A percentile compares a stretch with the other conserved stretches of the same genome.
phyloP scores from a whole-genome alignment of 164 flowering plant genomes.

The Macadamia tetraphylla region DNA sequence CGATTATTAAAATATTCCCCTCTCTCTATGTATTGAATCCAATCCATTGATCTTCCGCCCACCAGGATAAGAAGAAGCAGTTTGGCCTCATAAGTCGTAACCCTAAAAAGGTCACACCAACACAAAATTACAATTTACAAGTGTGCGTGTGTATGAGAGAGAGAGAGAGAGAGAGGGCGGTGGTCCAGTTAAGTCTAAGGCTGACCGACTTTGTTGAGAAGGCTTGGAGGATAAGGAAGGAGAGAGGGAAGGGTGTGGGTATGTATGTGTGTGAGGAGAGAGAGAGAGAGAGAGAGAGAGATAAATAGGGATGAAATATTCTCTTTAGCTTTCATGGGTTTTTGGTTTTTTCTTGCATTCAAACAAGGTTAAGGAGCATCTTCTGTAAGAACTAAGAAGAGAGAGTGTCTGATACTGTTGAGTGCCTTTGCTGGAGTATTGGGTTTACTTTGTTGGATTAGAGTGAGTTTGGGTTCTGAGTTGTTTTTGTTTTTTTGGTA shows the following conservation, averaged over 20 bases:
- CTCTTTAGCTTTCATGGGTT: constrained; percentile 17
- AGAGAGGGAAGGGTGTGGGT: constrained; percentile 4
- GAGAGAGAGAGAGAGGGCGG: constrained; percentile 14
- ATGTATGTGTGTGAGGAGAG: constrained; percentile 6
- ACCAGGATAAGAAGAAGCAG: neutral
- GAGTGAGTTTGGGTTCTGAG: neutral
- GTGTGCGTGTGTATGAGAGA: neutral
- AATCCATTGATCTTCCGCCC: neutral
- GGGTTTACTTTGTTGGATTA: constrained; percentile 2
- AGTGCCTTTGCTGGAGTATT: neutral
- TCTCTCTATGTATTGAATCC: neutral
- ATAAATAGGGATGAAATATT: constrained; percentile 15
- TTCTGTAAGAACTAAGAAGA: neutral
- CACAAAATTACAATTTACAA: neutral
- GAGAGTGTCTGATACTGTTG: neutral
- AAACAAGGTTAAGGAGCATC: constrained; percentile 8
- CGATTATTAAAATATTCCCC: neutral
- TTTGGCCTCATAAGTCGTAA: neutral
- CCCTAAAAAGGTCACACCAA: constrained; percentile 1
- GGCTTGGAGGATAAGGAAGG: constrained; percentile 33
- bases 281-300: constrained; percentile 15
- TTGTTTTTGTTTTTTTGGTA: constrained; percentile 13
- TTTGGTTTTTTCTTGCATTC: constrained; percentile 18
- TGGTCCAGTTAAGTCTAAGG: constrained; percentile 47
- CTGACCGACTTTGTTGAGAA: constrained; percentile 40